A percentile compares a stretch with the other conserved stretches of the same genome.
Evolutionary conservation across 495 filamentous ascomycete genomes (phyloP).

Genomic region (Terfezia claveryi): DNA sequence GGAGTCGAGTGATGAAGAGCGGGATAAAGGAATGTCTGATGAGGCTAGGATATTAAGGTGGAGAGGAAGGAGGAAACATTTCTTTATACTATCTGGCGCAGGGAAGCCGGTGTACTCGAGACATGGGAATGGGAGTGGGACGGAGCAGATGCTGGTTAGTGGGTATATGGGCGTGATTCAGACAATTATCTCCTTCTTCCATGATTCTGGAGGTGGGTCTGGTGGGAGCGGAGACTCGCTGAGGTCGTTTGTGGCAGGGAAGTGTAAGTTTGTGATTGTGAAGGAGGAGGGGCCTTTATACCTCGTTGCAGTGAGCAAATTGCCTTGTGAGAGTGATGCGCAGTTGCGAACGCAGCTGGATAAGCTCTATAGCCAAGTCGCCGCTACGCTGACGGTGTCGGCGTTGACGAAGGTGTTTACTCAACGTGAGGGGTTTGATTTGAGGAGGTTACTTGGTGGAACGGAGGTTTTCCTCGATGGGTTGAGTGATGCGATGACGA

Average conservation of each 20-base stretch:
- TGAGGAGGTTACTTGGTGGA: constrained; percentile 79
- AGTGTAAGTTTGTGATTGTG: constrained; percentile 32
- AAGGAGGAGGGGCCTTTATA: constrained; percentile 37
- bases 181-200: constrained; percentile 93
- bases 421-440: constrained; percentile 71
- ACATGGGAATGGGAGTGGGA: constrained; percentile 33
- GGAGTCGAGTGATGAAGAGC: constrained; percentile 41
- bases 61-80: constrained; percentile 65
- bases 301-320: constrained; percentile 73
- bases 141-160: constrained; percentile 61
- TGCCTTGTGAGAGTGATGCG: constrained; percentile 60
- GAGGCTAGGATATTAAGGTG: constrained; percentile 11
- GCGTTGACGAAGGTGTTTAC: constrained; percentile 75
- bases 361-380: constrained; percentile 90
- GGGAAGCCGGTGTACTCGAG: constrained; percentile 97
- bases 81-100: constrained; percentile 81
- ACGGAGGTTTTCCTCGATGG: constrained; percentile 82
- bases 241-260: constrained; percentile 61
- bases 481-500: constrained; percentile 81
- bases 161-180: constrained; percentile 84
- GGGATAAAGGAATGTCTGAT: constrained; percentile 24
- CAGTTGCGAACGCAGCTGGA: constrained; percentile 78
- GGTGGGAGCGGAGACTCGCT: constrained; percentile 39
- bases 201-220: constrained; percentile 23
- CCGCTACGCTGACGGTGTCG: constrained; percentile 83